Base-by-base conservation (phyloP, 257 asterid genomes). In the Datura wrightii region DNA sequence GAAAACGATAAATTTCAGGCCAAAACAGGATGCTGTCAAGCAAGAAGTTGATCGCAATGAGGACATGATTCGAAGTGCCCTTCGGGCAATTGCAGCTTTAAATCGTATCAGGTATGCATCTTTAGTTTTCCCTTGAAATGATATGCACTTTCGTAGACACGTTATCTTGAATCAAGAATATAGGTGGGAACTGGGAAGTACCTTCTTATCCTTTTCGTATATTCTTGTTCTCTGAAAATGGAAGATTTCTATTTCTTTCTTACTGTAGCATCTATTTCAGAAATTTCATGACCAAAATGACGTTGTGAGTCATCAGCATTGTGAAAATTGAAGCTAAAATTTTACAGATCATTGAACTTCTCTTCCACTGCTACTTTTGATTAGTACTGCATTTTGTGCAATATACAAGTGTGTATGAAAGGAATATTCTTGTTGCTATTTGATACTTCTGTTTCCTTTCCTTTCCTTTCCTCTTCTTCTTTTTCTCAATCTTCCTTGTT, bases 21-120 rank as follows among this genome's bases (percentile, higher is more conserved):
- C 98, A 42, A 95, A 97, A 88, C 97, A 91, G 88, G 99, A 93
- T 85, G 98, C 99, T 2, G 99, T 97, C 83, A 94, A 97, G 92
- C 99, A 97, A 92, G 99, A 97, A 89, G 97, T 97, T 82, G 99
- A 97, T 82, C 99, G 98, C 65, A 97, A 97, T 85, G 99, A 97
- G 85, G 99, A 95, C 90, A 97, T 97, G 99, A 93, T 97, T 86
- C 91, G 97, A 65, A 97, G 97, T 88, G 98, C 99, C 86, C 98
- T 97, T 80, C 93, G 99, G 31, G 95, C 94, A 36, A 95, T 97
- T 84, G 95, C 99, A 70, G 92, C 99, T 85, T 91, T 97, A 91
- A 94, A 94, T 72, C 97, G 94, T 80, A 97, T 94, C 83, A 93
- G 98, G 99, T 97, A 50, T 44, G 31, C 62, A 88, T 67, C 39